Evolutionary conservation across 129 eudicot species (phyloP), one percentile per base, ranked within the genome.

Genomic region (Ambrosia artemisiifolia): DNA sequence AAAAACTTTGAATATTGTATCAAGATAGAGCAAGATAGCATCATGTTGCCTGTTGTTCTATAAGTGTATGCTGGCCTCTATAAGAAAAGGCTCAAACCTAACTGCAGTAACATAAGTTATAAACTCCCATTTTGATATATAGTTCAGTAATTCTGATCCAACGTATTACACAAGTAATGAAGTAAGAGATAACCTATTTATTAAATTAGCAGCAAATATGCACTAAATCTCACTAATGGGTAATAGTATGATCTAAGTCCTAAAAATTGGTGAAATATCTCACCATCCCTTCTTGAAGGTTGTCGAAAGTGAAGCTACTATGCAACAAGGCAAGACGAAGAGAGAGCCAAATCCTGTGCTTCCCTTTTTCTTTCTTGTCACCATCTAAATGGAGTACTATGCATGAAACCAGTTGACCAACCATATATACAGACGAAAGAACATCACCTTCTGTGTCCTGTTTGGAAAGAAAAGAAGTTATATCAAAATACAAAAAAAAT

Each of bases 231-330:
- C 40, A 38, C 44, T 34, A 63, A 49, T 2, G 32, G 12, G 19
- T 38, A 14, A 48, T 48, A n/a, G 35, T 51, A 35, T 48, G 8
- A 33, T 33, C 48, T 50, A 50, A 50, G 33, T 20, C 40, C 34
- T 34, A 47, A 69, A 6, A 69, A 62, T 16, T 28, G 35, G 19
- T n/a, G 30, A 17, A 81, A 69, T 38, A 54, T 56, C 88, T 64
- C 78, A 94, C 98, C 98, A 90, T 90, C 73, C 98, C 98, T 81
- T 94, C 96, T 79, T 94, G 96, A 83, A 94, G 80, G 64, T 61
- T 76, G 66, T 94, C 98, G 82, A 88, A 70, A 1, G 92, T 67
- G 60, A 84, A 86, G 57, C 86, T 82, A 72, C 88, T 88, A 79
- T 90, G 89, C 84, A 94, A 71, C 83, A 81, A 76, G 62, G 96